phyloP scores from a whole-genome alignment of 331 rosid species.

The Spiraea crenata region DNA sequence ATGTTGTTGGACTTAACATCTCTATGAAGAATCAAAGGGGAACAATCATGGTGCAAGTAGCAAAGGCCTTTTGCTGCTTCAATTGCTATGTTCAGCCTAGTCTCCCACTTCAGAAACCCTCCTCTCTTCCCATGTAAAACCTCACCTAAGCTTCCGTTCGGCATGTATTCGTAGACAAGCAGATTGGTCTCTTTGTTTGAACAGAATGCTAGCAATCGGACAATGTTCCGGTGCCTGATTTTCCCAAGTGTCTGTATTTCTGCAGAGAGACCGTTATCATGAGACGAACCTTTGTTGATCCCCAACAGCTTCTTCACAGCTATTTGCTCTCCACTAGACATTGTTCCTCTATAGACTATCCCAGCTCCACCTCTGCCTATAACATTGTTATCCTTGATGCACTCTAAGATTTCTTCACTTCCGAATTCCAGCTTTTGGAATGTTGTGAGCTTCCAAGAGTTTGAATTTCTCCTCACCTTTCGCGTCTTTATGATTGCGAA shows the following conservation, averaged over 20 bases:
- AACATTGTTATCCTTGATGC: slow-evolving; percentile 65
- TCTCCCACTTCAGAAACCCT: slow-evolving; percentile 64
- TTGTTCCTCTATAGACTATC: slow-evolving; percentile 61
- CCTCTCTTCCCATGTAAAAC: slow-evolving; percentile 77
- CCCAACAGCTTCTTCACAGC: slow-evolving; percentile 78
- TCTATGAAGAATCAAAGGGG: slow-evolving; percentile 74
- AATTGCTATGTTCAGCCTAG: slow-evolving; percentile 65
- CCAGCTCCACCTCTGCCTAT: slow-evolving; percentile 92
- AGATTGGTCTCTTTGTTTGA: slow-evolving; percentile 72
- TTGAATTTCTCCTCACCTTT: slow-evolving; percentile 35
- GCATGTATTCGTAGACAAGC: slow-evolving; percentile 80
- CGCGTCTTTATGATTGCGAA: slow-evolving; percentile 59
- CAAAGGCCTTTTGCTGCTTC: slow-evolving; percentile 92
- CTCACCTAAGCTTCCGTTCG: slow-evolving; percentile 77
- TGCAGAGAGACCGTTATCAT: slow-evolving; percentile 73
- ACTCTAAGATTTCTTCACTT: slow-evolving; percentile 59
- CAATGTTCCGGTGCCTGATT: slow-evolving; percentile 81
- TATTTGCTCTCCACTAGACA: slow-evolving; percentile 68
- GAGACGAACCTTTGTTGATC: slow-evolving; percentile 68
- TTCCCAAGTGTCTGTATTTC: slow-evolving; percentile 72
- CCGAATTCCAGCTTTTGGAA: slow-evolving; percentile 71
- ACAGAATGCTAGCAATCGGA: slow-evolving; percentile 65
- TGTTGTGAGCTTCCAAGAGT: slow-evolving; percentile 69
- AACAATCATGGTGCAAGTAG: slow-evolving; percentile 86
- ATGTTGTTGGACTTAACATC: slow-evolving; percentile 90